Percentiles rank a stretch among this genome's conserved stretches.
phyloP scores from a whole-genome alignment of 2,329 filamentous ascomycete genomes.

The Helminthosporium solani region DNA sequence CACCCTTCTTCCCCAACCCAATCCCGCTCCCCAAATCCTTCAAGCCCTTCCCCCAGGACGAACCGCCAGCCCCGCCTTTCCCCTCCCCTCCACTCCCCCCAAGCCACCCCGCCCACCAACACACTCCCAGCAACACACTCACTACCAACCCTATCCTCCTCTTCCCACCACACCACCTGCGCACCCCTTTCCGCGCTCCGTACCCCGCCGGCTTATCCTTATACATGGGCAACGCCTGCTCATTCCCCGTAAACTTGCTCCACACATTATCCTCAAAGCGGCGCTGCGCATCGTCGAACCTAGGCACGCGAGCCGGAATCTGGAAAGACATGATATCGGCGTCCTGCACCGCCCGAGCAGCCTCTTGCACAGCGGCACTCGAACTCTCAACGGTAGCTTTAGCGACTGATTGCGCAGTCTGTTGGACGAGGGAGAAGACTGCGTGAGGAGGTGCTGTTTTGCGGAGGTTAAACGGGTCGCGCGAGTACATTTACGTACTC shows the following conservation, averaged over 20 bases:
- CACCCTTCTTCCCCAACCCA: slow-evolving; percentile 23
- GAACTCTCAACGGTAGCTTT: slow-evolving; percentile 23
- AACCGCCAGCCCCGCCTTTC: slow-evolving; percentile 31
- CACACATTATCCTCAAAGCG: slow-evolving; percentile 45
- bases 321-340: slow-evolving; percentile 48
- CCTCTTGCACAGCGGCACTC: slow-evolving; percentile 29
- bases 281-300: slow-evolving; percentile 45
- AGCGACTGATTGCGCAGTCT: slow-evolving; percentile 20
- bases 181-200: slow-evolving; percentile 56
- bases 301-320: slow-evolving; percentile 45
- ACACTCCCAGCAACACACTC: slow-evolving; percentile 56
- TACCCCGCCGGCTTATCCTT: slow-evolving; percentile 95
- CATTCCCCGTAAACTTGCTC: slow-evolving; percentile 59
- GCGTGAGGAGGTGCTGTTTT: slow-evolving; percentile 28
- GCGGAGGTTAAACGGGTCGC: slow-evolving; percentile 50
- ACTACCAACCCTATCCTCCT: slow-evolving; percentile 56
- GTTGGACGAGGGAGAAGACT: slow-evolving; percentile 33
- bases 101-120: slow-evolving; percentile 68
- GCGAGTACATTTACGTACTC: slow-evolving; percentile 45
- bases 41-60: slow-evolving; percentile 23
- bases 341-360: slow-evolving; percentile 33
- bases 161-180: slow-evolving; percentile 64
- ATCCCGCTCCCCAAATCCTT: slow-evolving; percentile 21
- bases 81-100: slow-evolving; percentile 38
- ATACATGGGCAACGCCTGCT: slow-evolving; percentile 82